phyloP scores from a whole-genome alignment of 164 flowering plant genomes.

The Vitis labrusca region DNA sequence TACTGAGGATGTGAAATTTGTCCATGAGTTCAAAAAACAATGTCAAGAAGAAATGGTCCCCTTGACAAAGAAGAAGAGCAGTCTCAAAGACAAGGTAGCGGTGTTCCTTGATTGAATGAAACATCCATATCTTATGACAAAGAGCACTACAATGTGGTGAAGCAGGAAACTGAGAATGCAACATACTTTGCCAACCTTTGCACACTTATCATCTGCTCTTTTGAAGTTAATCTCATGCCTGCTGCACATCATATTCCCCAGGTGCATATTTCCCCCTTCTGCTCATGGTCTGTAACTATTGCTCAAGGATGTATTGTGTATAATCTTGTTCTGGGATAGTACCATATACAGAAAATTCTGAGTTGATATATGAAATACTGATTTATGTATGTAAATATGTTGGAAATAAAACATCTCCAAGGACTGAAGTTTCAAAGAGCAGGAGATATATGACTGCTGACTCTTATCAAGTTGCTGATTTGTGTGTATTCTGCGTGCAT shows the following conservation, averaged over 20 bases:
- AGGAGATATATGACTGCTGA: background rate
- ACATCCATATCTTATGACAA: background rate
- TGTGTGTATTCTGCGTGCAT: no score
- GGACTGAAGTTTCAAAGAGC: background rate
- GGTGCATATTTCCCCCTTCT: background rate
- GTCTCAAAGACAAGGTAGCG: slow-evolving; percentile 63
- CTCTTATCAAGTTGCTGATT: background rate
- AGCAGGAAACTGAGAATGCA: background rate
- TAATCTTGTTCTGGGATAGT: background rate
- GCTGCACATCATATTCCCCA: background rate
- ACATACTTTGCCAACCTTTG: background rate
- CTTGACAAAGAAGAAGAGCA: slow-evolving; percentile 53
- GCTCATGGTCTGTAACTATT: background rate
- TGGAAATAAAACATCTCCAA: background rate
- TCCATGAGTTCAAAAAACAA: slow-evolving; percentile 10
- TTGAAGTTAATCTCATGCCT: background rate
- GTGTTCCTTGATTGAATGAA: slow-evolving; percentile 50
- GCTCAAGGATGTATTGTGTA: background rate
- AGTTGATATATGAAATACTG: background rate
- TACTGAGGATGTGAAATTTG: slow-evolving; percentile 16
- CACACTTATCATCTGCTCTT: background rate
- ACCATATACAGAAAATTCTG: background rate
- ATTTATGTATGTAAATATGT: background rate
- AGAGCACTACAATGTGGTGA: background rate
- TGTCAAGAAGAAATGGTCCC: slow-evolving; percentile 30